Percentiles rank a stretch among this genome's conserved stretches.
These are phyloP conservation scores for Mollisiaceae sp. DNA, from an alignment of 2,329 filamentous ascomycete species.

Conservation along the genomic window DNA sequence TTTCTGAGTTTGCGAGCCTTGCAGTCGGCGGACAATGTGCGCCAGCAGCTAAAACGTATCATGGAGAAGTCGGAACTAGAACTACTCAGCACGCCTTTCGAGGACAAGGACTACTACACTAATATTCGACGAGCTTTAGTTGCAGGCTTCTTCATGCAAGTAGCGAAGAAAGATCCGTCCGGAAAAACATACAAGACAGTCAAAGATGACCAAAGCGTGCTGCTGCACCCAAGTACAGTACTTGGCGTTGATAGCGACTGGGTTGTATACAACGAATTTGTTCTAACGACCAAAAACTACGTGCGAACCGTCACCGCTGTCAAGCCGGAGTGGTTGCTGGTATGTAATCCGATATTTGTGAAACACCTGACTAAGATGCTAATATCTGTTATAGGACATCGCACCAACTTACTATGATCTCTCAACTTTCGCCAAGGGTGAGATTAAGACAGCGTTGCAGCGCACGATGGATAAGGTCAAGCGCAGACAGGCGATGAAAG, in stretches of 20 bases:
- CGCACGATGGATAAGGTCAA: slow-evolving; percentile 64
- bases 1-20: slow-evolving; percentile 90
- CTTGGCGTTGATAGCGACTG: slow-evolving; percentile 89
- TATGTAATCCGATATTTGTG: slow-evolving; percentile 45
- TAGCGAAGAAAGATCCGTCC: slow-evolving; percentile 88
- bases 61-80: slow-evolving; percentile 93
- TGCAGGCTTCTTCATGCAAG: slow-evolving; percentile 99
- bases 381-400: slow-evolving; percentile 90
- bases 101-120: slow-evolving; percentile 96
- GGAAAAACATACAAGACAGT: slow-evolving; percentile 94
- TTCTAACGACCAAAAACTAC: slow-evolving; percentile 97
- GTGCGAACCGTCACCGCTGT: slow-evolving; percentile 92
- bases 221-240: slow-evolving; percentile 92
- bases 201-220: slow-evolving; percentile 93
- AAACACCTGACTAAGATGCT: slow-evolving; percentile 41
- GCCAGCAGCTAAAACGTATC: slow-evolving; percentile 87
- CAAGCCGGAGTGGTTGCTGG: slow-evolving; percentile 91
- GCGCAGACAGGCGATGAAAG: slow-evolving; percentile 51
- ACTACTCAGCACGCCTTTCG: slow-evolving; percentile 85
- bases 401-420: slow-evolving; percentile 93
- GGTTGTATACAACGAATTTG: slow-evolving; percentile 98
- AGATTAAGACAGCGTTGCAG: slow-evolving; percentile 74
- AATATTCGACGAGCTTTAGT: slow-evolving; percentile 94
- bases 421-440: slow-evolving; percentile 80
- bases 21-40: slow-evolving; percentile 92